phyloP scores from a whole-genome alignment of 208 protist genomes.

The Trypanosoma cruzi region DNA sequence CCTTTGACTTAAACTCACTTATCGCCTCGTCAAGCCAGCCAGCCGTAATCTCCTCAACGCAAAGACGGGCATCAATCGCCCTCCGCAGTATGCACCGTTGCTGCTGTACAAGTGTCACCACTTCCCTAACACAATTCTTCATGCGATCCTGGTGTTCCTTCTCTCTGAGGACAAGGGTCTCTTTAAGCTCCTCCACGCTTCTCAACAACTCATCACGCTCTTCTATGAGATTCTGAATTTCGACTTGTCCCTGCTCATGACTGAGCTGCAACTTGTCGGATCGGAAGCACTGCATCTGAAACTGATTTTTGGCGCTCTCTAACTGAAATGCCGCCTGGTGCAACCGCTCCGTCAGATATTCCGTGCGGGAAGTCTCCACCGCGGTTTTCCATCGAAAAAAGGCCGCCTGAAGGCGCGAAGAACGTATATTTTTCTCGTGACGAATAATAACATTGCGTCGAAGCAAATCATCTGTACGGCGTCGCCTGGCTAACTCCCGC shows the following conservation, averaged over 20 bases:
- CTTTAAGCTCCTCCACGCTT: slow-evolving; percentile 47
- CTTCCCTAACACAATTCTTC: slow-evolving; percentile 28
- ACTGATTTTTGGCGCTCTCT: slow-evolving; percentile 90
- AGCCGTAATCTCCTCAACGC: slow-evolving; percentile 5
- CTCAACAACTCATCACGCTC: slow-evolving; percentile 43
- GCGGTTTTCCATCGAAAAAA: slow-evolving; percentile 78
- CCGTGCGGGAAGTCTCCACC: slow-evolving; percentile 65
- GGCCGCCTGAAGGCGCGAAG: slow-evolving; percentile 32
- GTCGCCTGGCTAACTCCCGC: slow-evolving; percentile 40
- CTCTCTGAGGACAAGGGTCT: slow-evolving; percentile 41
- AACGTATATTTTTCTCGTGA: slow-evolving; percentile 28
- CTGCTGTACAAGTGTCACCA: slow-evolving; percentile 38
- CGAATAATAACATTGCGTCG: slow-evolving; percentile 40
- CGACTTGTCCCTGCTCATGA: slow-evolving; percentile 46
- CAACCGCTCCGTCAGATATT: slow-evolving; percentile 82
- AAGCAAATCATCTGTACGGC: slow-evolving; percentile 38
- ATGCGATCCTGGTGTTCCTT: slow-evolving; percentile 56
- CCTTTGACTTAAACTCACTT: slow-evolving; percentile 8
- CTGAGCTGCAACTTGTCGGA: slow-evolving; percentile 68
- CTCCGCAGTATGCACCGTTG: slow-evolving; percentile 31
- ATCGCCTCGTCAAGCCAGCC: slow-evolving; percentile 22
- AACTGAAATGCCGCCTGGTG: slow-evolving; percentile 83
- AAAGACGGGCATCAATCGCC: slow-evolving; percentile 20
- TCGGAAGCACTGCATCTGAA: slow-evolving; percentile 89
- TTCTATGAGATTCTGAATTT: slow-evolving; percentile 33